A percentile compares a stretch with the other conserved stretches of the same genome.
phyloP scores from a whole-genome alignment of 108 stramenopile species.

The Cyclostephanos tholiformis region DNA sequence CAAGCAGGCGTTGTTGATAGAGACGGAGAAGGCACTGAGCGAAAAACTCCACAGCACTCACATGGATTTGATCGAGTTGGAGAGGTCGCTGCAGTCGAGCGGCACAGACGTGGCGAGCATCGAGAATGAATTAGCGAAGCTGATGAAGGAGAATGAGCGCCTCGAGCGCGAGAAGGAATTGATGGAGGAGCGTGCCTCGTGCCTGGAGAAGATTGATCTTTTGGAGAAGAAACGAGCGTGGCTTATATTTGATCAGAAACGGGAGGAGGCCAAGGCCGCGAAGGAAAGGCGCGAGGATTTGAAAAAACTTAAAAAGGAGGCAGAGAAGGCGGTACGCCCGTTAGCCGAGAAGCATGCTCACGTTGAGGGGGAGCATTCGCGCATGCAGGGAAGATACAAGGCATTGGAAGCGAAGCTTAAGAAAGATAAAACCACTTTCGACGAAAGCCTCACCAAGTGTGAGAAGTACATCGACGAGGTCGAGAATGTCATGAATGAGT shows the following conservation, averaged over 20 bases:
- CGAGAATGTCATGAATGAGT: slow-evolving; percentile 50
- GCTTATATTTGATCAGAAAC: slow-evolving; percentile 61
- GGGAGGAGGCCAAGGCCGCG: slow-evolving; percentile 42
- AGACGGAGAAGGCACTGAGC: slow-evolving; percentile 86
- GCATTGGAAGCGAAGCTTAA: slow-evolving; percentile 48
- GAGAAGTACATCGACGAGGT: slow-evolving; percentile 62
- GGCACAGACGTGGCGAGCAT: slow-evolving; percentile 52
- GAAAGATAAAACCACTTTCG: slow-evolving; percentile 46
- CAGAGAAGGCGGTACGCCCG: slow-evolving; percentile 45
- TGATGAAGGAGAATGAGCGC: slow-evolving; percentile 57
- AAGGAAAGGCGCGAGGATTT: slow-evolving; percentile 54
- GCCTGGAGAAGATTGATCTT: slow-evolving; percentile 58
- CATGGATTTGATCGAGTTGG: slow-evolving; percentile 71
- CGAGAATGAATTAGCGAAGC: slow-evolving; percentile 47
- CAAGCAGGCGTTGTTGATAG: slow-evolving; percentile 71
- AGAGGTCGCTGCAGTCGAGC: slow-evolving; percentile 54
- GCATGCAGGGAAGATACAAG: slow-evolving; percentile 26
- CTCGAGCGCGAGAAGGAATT: slow-evolving; percentile 70
- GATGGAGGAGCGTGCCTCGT: slow-evolving; percentile 69
- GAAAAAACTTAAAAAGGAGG: slow-evolving; percentile 51
- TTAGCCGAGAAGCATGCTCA: slow-evolving; percentile 50
- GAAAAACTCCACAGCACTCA: slow-evolving; percentile 71
- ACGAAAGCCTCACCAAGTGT: slow-evolving; percentile 54
- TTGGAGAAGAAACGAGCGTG: slow-evolving; percentile 70
- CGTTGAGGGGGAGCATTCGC: slow-evolving; percentile 32